Evolutionary conservation across 1,284 basidiomycete genomes (phyloP).

Genomic region (Phlebopus sp.): DNA sequence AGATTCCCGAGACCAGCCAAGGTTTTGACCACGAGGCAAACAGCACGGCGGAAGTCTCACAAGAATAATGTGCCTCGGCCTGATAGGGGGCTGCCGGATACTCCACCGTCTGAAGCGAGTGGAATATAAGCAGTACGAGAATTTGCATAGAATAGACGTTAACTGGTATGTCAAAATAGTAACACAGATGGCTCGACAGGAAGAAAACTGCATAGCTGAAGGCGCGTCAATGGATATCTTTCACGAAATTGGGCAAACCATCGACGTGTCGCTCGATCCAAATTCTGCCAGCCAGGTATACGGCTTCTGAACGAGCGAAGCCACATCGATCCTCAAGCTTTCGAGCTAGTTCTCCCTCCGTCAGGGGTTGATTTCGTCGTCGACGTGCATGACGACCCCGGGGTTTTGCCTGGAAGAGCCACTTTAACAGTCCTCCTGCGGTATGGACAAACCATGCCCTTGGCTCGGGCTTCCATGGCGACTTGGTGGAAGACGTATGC

Average conservation of each 20-base stretch:
- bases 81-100: too few relatives aligned
- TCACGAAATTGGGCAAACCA: conserved; percentile 23
- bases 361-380: conserved; percentile 12
- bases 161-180: too few relatives aligned
- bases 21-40: too few relatives aligned
- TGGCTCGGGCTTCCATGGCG: conserved; percentile 26
- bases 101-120: too few relatives aligned
- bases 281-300: conserved; percentile 22
- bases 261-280: conserved; percentile 22
- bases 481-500: conserved; percentile 16
- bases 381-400: conserved; percentile 2
- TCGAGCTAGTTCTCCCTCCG: conserved; percentile 16
- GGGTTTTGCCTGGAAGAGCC: conserved; percentile 15
- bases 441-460: conserved; percentile 23
- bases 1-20: not conserved
- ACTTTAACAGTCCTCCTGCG: conserved; percentile 20
- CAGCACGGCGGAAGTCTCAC: too few relatives aligned
- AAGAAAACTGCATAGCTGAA: too few relatives aligned
- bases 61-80: too few relatives aligned
- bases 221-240: conserved; percentile 11
- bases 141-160: too few relatives aligned
- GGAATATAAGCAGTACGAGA: too few relatives aligned
- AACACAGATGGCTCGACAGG: too few relatives aligned
- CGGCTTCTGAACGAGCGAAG: conserved; percentile 21
- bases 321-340: conserved; percentile 24